Conservation (phyloP, 164 flowering plant species). For the Umbilicus rupestris region DNA sequence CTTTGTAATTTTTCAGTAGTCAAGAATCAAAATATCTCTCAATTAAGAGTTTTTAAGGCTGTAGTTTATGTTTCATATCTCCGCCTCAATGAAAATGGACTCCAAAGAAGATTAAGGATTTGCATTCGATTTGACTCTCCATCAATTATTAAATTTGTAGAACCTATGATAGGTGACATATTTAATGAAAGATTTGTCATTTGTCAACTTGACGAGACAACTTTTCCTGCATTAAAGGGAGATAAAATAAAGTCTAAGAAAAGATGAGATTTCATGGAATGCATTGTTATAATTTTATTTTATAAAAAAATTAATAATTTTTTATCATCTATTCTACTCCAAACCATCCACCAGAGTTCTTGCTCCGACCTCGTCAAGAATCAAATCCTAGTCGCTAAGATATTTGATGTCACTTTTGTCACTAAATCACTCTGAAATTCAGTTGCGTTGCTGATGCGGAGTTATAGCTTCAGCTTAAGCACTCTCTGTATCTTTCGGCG, state of each 20-base stretch:
- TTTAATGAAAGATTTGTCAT: neutral
- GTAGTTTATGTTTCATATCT: neutral
- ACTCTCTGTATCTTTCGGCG: too few relatives aligned
- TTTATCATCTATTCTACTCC: too few relatives aligned
- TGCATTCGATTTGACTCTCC: conserved; percentile 12
- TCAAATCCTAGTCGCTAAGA: too few relatives aligned
- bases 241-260: neutral
- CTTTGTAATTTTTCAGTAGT: neutral
- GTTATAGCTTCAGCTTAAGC: too few relatives aligned
- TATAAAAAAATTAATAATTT: too few relatives aligned
- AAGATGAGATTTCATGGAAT: too few relatives aligned
- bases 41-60: neutral
- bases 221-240: neutral
- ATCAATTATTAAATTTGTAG: conserved; percentile 10
- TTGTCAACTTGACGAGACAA: neutral
- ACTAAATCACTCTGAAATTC: too few relatives aligned
- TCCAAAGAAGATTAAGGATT: conserved; percentile 9
- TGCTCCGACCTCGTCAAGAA: too few relatives aligned
- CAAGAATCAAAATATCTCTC: neutral
- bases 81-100: conserved; percentile 11
- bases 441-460: too few relatives aligned
- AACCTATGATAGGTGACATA: neutral
- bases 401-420: too few relatives aligned
- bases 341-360: too few relatives aligned
- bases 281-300: too few relatives aligned